Conservation (phyloP, 2,329 filamentous ascomycete species). For the Pseudomassariella vexata region DNA sequence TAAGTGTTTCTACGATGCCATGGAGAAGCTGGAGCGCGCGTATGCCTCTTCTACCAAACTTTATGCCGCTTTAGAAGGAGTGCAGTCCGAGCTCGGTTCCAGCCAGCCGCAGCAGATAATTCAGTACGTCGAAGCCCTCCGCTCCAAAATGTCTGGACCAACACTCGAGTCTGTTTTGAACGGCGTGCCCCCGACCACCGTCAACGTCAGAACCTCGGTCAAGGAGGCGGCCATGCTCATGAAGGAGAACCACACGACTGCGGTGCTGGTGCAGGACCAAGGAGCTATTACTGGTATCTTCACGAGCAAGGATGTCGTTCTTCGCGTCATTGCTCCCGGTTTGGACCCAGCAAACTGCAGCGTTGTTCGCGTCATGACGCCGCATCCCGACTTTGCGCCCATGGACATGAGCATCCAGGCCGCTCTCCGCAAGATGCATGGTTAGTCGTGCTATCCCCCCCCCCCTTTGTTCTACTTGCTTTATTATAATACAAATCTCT, state of each 20-base stretch:
- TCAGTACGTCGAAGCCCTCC: slow-evolving; percentile 93
- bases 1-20: slow-evolving; percentile 99
- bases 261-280: slow-evolving; percentile 92
- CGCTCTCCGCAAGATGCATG: slow-evolving; percentile 97
- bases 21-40: slow-evolving; percentile 98
- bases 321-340: slow-evolving; percentile 94
- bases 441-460: slow-evolving; percentile 60
- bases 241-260: slow-evolving; percentile 99
- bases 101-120: slow-evolving; percentile 98
- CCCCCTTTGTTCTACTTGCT: not conserved
- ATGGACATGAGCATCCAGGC: slow-evolving; percentile 99
- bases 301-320: slow-evolving; percentile 97
- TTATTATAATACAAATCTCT: slow-evolving; percentile 8
- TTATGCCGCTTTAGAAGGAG: slow-evolving; percentile 94
- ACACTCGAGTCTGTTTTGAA: slow-evolving; percentile 92
- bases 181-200: slow-evolving; percentile 85
- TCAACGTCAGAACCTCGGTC: slow-evolving; percentile 92
- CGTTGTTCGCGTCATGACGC: slow-evolving; percentile 98
- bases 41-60: slow-evolving; percentile 97
- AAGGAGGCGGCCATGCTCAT: slow-evolving; percentile 92
- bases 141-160: slow-evolving; percentile 95
- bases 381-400: slow-evolving; percentile 95
- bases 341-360: slow-evolving; percentile 93
- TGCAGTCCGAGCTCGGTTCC: slow-evolving; percentile 92
- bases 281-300: slow-evolving; percentile 98